Evolutionary conservation across 2,329 filamentous ascomycete genomes (phyloP), one percentile per base, ranked within the genome.

Genomic region (Teratosphaeria gauchensis): DNA sequence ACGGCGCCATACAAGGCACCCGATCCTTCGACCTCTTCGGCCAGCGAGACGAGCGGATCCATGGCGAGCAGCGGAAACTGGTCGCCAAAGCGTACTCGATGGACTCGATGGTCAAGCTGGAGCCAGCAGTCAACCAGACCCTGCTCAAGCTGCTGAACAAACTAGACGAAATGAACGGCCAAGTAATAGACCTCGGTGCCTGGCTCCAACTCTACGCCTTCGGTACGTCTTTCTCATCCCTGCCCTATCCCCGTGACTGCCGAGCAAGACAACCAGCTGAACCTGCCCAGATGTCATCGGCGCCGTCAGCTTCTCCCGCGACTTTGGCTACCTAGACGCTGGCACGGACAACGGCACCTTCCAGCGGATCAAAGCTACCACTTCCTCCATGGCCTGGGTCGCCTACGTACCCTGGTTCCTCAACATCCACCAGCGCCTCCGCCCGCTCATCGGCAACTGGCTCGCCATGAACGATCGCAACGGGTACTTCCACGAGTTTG

Each of bases 131-230:
- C 6, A 70, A 77, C 60, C 66, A 69, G 14, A 70, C 70, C 8
- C 63, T 73, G 30, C 57, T 66, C 0, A 48, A 69, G 0, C 73
- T 77, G 53, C 33, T 66, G 31, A 55, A 73, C 48, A 57, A 59
- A 11, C 16, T 59, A 5, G 78, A 74, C 58, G 72, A 71, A 4
- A 66, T 64, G 4, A 72, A 72, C 1, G 69, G 72, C 14, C 62
- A 63, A 21, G 70, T 72, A 14, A 87, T 84, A 65, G 81, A 88
- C 68, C 84, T 89, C 52, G 82, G 82, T 2, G 77, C 79, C 53
- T 90, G 87, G 87, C 74, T 90, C 55, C 87, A 91, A 68, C 90
- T 84, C 68, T 90, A 88, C 65, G 88, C 88, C 0, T 90, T 90
- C 66, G 42, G 42, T 48, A 19, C 3, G 42, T 48, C 19, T 48